Conservation (phyloP, 2,329 filamentous ascomycete species). For the Apiospora marii region DNA sequence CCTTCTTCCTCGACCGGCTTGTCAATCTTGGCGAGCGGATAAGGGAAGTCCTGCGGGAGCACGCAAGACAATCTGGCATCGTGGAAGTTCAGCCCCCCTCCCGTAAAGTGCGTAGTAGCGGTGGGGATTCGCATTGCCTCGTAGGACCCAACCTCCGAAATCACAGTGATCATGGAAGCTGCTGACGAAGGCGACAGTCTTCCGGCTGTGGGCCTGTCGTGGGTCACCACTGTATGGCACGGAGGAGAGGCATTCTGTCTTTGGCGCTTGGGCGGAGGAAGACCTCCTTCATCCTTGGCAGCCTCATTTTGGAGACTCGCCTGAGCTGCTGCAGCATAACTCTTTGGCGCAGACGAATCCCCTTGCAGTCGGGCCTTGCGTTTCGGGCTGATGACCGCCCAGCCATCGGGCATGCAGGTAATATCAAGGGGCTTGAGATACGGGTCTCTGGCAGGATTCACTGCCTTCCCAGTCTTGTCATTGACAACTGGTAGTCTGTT, state of each 20-base stretch:
- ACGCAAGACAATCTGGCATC: neutral
- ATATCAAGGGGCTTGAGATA: no score
- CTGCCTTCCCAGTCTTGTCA: no score
- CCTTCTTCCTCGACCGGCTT: neutral
- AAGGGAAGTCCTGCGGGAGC: neutral
- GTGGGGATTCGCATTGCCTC: neutral
- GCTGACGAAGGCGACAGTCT: neutral
- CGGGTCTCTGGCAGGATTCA: no score
- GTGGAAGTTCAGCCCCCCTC: neutral
- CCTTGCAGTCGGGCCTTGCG: neutral
- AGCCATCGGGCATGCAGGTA: neutral
- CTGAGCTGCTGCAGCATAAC: neutral
- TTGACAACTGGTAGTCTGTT: neutral
- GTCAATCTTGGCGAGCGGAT: neutral
- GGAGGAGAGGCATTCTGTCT: neutral
- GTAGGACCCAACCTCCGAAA: neutral
- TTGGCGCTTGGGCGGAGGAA: slow-evolving; percentile 11
- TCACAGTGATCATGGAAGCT: neutral
- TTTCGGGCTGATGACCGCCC: neutral
- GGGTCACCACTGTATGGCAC: neutral
- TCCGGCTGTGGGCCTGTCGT: neutral
- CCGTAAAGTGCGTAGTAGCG: neutral
- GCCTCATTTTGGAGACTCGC: neutral
- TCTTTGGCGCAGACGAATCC: neutral
- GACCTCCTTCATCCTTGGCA: neutral